Conservation (phyloP, 805 yeast genomes). For the Kuraishia molischiana region DNA sequence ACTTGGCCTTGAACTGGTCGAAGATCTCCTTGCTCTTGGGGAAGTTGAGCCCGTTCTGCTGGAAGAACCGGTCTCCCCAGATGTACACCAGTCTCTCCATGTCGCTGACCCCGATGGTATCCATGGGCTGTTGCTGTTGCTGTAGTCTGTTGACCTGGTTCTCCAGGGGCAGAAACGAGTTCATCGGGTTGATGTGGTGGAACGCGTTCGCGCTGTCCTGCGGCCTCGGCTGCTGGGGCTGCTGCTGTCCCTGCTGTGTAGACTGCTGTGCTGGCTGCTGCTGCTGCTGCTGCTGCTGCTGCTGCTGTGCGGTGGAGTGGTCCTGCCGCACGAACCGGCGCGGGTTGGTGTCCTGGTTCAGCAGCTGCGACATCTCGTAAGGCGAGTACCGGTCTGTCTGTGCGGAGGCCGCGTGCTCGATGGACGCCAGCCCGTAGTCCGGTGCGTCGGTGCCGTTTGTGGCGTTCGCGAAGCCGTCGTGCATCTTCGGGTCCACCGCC, state of each 20-base stretch:
- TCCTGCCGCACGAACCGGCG: background rate
- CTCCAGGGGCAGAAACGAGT: constrained; percentile 1
- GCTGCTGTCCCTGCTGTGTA: background rate
- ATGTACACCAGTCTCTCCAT: constrained; percentile 23
- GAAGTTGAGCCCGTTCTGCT: constrained; percentile 14
- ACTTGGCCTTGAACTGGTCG: constrained; percentile 18
- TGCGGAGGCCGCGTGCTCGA: background rate
- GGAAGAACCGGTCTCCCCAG: constrained; percentile 20
- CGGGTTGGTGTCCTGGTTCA: constrained; percentile 1
- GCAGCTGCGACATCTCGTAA: constrained; percentile 1
- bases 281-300: background rate
- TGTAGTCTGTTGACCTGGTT: background rate
- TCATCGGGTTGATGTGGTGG: background rate
- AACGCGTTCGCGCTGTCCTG: no score
- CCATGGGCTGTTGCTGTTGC: background rate
- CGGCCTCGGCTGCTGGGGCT: background rate
- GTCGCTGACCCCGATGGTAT: constrained; percentile 7
- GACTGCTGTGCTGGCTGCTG: constrained; percentile 1
- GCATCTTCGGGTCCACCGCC: background rate
- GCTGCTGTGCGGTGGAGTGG: background rate
- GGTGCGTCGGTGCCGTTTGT: background rate
- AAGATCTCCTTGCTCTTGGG: constrained; percentile 17
- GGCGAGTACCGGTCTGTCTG: background rate
- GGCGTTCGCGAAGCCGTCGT: constrained; percentile 1
- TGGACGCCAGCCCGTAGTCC: background rate